Evolutionary conservation across 2,329 filamentous ascomycete species (phyloP).

Genomic region (Diplodia seriata): DNA sequence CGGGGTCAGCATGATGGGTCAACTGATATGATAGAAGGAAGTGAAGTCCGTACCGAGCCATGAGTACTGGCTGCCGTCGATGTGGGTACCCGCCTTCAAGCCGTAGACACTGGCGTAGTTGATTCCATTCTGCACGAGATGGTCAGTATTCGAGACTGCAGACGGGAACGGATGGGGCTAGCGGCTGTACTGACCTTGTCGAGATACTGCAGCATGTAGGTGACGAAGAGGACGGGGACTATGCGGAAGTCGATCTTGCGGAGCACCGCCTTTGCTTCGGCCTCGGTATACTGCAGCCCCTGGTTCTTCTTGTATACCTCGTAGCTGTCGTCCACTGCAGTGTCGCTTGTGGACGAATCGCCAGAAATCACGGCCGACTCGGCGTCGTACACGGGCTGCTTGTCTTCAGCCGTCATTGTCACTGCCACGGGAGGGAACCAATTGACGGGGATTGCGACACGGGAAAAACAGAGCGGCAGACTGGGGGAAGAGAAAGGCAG

Average conservation of each 20-base stretch:
- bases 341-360: slow-evolving; percentile 3
- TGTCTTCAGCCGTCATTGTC: slow-evolving; percentile 15
- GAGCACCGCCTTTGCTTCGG: slow-evolving; percentile 42
- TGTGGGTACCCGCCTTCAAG: slow-evolving; percentile 55
- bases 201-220: slow-evolving; percentile 51
- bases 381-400: slow-evolving; percentile 22
- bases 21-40: too few species aligned
- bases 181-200: slow-evolving; percentile 47
- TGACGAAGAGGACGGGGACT: slow-evolving; percentile 45
- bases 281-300: slow-evolving; percentile 36
- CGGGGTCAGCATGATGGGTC: slow-evolving; percentile 22
- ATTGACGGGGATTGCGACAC: neutral
- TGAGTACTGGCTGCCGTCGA: slow-evolving; percentile 59
- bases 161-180: neutral
- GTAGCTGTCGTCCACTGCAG: slow-evolving; percentile 42
- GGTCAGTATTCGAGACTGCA: neutral
- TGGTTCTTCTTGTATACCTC: slow-evolving; percentile 43
- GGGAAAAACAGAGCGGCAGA: neutral
- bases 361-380: slow-evolving; percentile 17
- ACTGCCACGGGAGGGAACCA: neutral
- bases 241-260: slow-evolving; percentile 43
- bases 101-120: slow-evolving; percentile 61
- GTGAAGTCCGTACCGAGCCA: slow-evolving; percentile 51
- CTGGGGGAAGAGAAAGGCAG: neutral
- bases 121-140: slow-evolving; percentile 49